A percentile compares a stretch with the other conserved stretches of the same genome.
These are phyloP conservation scores for Fusarium clavum DNA, from an alignment of 2,329 filamentous ascomycete species.

Conservation along the genomic window DNA sequence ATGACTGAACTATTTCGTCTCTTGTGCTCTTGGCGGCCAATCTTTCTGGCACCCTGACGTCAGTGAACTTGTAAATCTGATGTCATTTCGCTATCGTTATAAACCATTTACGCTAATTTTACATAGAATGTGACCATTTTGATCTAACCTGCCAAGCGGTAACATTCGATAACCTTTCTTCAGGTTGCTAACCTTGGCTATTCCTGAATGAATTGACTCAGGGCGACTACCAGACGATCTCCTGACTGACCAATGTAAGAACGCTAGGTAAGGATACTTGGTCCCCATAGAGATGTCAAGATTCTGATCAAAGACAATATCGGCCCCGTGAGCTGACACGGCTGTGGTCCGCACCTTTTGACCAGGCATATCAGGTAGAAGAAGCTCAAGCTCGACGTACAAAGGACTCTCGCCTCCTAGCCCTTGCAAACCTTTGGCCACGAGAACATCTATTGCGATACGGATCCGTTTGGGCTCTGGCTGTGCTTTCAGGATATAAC, in stretches of 20 bases:
- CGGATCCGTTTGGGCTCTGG: neutral
- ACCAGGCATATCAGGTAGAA: neutral
- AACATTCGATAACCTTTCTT: conserved; percentile 11
- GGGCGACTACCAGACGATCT: neutral
- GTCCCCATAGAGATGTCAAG: neutral
- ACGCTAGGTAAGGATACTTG: neutral
- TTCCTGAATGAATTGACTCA: neutral
- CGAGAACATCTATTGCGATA: conserved; percentile 5
- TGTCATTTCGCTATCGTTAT: neutral
- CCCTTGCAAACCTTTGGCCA: neutral
- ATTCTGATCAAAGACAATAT: neutral
- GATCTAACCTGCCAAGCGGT: neutral
- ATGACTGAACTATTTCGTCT: no score
- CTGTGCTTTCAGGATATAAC: conserved; percentile 7
- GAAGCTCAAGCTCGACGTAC: conserved; percentile 1
- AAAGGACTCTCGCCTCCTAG: accelerated
- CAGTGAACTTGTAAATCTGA: neutral
- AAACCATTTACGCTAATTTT: conserved; percentile 1
- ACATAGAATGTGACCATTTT: conserved; percentile 6
- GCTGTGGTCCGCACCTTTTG: neutral
- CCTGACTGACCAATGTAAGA: conserved; percentile 7
- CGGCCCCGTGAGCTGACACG: accelerated
- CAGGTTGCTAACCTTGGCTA: conserved; percentile 7
- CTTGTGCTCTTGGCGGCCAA: neutral
- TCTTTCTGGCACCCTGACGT: neutral